phyloP scores from a whole-genome alignment of 306 rosid genomes.

The Prunus mume region DNA sequence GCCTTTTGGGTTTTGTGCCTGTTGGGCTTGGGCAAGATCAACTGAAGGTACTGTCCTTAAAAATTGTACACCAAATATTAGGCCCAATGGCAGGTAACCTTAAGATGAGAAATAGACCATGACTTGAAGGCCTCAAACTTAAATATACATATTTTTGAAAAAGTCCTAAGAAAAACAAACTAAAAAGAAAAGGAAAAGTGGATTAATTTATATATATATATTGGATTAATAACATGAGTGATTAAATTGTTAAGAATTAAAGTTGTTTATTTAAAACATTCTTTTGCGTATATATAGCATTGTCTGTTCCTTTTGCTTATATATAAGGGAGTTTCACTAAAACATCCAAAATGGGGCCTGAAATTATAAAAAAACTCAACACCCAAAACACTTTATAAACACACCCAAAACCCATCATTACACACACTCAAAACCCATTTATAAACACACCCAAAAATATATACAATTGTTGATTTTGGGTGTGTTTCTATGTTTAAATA shows the following conservation, averaged over 20 bases:
- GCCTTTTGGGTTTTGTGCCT: too few species aligned
- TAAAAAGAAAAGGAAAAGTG: not conserved
- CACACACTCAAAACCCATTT: too few species aligned
- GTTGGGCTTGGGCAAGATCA: not conserved
- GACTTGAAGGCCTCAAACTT: not conserved
- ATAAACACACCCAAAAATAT: too few species aligned
- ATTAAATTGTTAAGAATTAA: not conserved
- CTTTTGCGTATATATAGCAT: too few species aligned
- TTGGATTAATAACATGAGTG: not conserved
- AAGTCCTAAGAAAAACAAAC: not conserved
- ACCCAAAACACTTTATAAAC: too few species aligned
- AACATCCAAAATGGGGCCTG: too few species aligned
- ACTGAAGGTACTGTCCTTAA: not conserved
- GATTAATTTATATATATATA: not conserved
- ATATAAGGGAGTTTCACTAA: too few species aligned
- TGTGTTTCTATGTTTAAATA: too few species aligned
- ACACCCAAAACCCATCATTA: too few species aligned
- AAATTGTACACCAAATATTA: not conserved
- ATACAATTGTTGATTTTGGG: too few species aligned
- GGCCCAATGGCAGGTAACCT: not conserved
- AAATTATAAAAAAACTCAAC: too few species aligned
- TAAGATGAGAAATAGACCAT: not conserved
- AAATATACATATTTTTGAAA: too few species aligned
- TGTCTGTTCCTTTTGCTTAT: not conserved
- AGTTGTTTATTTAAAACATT: not conserved